Conservation (phyloP, 371 early-diverging fungal genomes). For the Apophysomyces sp. region DNA sequence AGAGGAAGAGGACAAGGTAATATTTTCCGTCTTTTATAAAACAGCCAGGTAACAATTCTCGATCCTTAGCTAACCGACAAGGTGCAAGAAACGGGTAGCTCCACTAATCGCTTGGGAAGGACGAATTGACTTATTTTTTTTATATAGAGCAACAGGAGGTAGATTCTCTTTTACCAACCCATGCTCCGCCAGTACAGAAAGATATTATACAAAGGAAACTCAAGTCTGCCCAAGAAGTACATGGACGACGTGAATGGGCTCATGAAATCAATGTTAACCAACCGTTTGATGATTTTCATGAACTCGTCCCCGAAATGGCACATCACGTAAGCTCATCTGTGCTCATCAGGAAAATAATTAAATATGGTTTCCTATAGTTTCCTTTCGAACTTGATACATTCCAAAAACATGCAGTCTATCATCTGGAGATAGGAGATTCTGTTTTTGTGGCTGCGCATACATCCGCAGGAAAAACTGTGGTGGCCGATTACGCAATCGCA, state of each 20-base stretch:
- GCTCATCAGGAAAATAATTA: not conserved
- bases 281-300: slow-evolving; percentile 84
- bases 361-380: slow-evolving; percentile 47
- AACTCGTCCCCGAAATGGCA: slow-evolving; percentile 82
- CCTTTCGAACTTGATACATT: slow-evolving; percentile 98
- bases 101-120: not conserved
- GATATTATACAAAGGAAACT: slow-evolving; percentile 26
- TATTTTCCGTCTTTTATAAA: not conserved
- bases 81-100: not conserved
- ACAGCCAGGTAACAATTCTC: not conserved
- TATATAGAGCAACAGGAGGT: slow-evolving; percentile 25
- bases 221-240: slow-evolving; percentile 25
- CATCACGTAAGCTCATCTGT: slow-evolving; percentile 45
- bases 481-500: slow-evolving; percentile 99
- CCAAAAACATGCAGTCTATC: slow-evolving; percentile 98
- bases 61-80: not conserved
- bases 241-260: slow-evolving; percentile 83
- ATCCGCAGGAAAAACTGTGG: slow-evolving; percentile 99
- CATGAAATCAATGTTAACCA: slow-evolving; percentile 86
- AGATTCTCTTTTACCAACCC: slow-evolving; percentile 37
- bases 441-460: slow-evolving; percentile 99
- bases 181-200: slow-evolving; percentile 17
- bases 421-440: slow-evolving; percentile 91
- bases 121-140: not conserved
- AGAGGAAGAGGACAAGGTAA: slow-evolving; percentile 18